Evolutionary conservation across 2,329 filamentous ascomycete genomes (phyloP).

Genomic region (Phaeosphaeria sp.): DNA sequence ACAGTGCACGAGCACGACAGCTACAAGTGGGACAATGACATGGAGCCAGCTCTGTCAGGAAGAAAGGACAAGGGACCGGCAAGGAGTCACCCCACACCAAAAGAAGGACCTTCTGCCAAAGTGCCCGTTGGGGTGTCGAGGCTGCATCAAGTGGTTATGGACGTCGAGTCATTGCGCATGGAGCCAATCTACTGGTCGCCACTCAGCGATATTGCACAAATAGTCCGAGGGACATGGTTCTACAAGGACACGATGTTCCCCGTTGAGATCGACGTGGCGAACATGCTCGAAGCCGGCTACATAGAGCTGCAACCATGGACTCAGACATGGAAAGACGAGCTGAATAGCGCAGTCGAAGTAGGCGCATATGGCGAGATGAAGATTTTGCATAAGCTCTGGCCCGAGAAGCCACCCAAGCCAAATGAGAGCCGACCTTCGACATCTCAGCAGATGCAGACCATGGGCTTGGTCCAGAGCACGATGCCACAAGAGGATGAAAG

Average conservation of each 20-base stretch:
- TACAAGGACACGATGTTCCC: constrained; percentile 95
- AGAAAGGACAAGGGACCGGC: constrained; percentile 38
- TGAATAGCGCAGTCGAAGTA: constrained; percentile 88
- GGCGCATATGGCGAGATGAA: constrained; percentile 91
- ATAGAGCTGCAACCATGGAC: constrained; percentile 86
- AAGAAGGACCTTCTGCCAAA: constrained; percentile 55
- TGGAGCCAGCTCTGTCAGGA: constrained; percentile 39
- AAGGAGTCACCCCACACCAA: constrained; percentile 26
- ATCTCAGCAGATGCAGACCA: constrained; percentile 39
- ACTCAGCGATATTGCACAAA: constrained; percentile 83
- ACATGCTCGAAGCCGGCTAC: constrained; percentile 91
- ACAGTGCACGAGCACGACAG: constrained; percentile 52
- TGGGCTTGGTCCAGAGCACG: constrained; percentile 39
- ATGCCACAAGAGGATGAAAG: constrained; percentile 47
- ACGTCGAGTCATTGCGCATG: constrained; percentile 70
- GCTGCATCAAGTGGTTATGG: constrained; percentile 85
- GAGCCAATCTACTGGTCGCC: constrained; percentile 98
- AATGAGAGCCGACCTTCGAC: constrained; percentile 53
- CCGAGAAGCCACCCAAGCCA: constrained; percentile 64
- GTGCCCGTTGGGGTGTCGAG: constrained; percentile 90
- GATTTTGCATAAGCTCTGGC: constrained; percentile 83
- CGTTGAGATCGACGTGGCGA: constrained; percentile 83
- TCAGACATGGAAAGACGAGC: constrained; percentile 89
- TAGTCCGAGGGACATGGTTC: constrained; percentile 93
- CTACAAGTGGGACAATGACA: constrained; percentile 57